Base-by-base conservation (phyloP, 73 alveolate species). In the Strombidium stylifer region DNA sequence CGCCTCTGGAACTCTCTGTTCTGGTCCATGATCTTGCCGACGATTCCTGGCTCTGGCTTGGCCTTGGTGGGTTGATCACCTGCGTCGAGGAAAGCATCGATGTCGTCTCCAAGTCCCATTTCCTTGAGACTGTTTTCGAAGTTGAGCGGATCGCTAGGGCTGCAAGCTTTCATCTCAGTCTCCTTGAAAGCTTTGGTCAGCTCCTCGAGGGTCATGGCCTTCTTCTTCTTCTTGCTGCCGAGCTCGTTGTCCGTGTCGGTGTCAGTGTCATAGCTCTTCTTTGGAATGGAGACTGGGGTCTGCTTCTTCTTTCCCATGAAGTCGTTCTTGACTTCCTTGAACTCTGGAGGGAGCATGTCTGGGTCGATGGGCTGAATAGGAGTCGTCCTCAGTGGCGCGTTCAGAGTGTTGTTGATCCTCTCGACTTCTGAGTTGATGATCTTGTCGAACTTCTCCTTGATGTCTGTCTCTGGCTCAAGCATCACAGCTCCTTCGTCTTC, bases 381-480 rank as follows among this genome's bases (percentile, higher is more conserved):
- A n/a, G 12, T 14, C 19, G 76, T 58, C 26, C 21, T 37, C 30
- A 52, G 18, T 2, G 84, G 84, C 21, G 84, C 90, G n/a, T 32
- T 40, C 20, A 69, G 19, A 6, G 57, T 12, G 56, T 79, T 79
- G 50, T 79, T 79, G 1, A 58, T 14, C 5, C 58, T 14, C 16
- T 24, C 40, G n/a, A n/a, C n/a, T 20, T 47, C 70, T 28, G 46
- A 39, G 64, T 79, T 79, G 42, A 80, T 57, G 8, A 79, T 57
- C 21, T 39, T 11, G 11, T 47, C 82, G 31, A 79, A 59, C 42
- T 68, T 68, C 47, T 79, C 90, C 64, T 62, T 57, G 37, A 79
- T 68, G 32, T 59, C 59, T 18, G 51, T 69, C 34, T 69, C 69
- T 0, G 84, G 90, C 18, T 79, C 81, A 24, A 69, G 68, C 12